These are phyloP conservation scores for Pleurotus salmoneostramineus DNA, from an alignment of 768 basidiomycete genomes.

Conservation along the genomic window DNA sequence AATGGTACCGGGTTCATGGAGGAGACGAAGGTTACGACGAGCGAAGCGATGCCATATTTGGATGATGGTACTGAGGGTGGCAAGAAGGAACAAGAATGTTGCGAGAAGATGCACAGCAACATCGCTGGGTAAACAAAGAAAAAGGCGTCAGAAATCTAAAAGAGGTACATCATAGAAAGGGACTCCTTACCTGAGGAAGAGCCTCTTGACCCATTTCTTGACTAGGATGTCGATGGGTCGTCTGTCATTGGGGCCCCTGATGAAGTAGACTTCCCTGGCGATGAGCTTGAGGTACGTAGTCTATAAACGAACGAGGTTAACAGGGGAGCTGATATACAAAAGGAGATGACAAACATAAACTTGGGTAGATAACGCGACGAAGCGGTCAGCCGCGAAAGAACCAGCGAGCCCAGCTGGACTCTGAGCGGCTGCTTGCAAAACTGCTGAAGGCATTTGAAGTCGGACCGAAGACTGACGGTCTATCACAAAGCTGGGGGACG, in stretches of 20 bases:
- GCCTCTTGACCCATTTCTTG: constrained; percentile 38
- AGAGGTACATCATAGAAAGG: not conserved
- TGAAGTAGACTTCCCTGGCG: constrained; percentile 49
- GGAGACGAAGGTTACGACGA: constrained; percentile 38
- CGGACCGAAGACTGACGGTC: not conserved
- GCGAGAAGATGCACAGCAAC: constrained; percentile 41
- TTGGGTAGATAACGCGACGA: constrained; percentile 31
- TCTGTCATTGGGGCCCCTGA: constrained; percentile 22
- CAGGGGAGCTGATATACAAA: not conserved
- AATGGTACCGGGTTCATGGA: constrained; percentile 50
- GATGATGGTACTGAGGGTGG: constrained; percentile 36
- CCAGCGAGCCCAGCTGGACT: constrained; percentile 32
- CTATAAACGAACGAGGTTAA: constrained; percentile 19
- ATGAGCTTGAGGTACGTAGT: constrained; percentile 44
- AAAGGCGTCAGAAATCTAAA: not conserved
- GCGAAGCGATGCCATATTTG: constrained; percentile 44
- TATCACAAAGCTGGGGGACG: not conserved
- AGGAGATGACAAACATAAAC: constrained; percentile 42
- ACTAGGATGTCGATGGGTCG: constrained; percentile 33
- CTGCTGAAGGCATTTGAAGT: constrained; percentile 46
- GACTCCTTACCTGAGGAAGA: constrained; percentile 43
- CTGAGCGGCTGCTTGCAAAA: constrained; percentile 41
- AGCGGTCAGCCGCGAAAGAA: constrained; percentile 31
- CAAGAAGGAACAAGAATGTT: constrained; percentile 38
- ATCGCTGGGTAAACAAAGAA: constrained; percentile 20